phyloP scores from a whole-genome alignment of 2,329 filamentous ascomycete genomes.

The Cordyceps fumosorosea region DNA sequence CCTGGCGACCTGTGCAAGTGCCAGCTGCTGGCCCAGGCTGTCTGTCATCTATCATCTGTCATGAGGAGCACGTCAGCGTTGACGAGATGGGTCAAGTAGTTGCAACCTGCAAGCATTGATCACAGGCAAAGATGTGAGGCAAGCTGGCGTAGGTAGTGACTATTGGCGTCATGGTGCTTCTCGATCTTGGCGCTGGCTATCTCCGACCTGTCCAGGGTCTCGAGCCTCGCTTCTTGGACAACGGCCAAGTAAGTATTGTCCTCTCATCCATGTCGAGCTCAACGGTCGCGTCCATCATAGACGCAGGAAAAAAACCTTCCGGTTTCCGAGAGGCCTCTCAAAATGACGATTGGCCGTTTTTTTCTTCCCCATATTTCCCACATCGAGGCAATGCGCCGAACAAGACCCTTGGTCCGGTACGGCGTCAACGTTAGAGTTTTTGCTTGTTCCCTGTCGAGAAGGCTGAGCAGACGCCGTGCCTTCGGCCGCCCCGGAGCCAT shows the following conservation, averaged over 20 bases:
- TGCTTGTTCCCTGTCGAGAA: neutral
- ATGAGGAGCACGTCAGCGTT: neutral
- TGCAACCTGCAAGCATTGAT: too few relatives aligned
- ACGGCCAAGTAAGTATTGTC: neutral
- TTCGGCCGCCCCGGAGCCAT: slow-evolving; percentile 6
- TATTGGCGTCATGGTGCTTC: neutral
- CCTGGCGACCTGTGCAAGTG: neutral
- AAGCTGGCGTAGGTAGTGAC: neutral
- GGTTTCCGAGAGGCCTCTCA: neutral
- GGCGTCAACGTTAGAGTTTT: neutral
- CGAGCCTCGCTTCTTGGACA: neutral
- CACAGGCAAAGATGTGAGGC: neutral
- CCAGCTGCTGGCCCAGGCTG: neutral
- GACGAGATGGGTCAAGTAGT: neutral
- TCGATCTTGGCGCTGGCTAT: neutral
- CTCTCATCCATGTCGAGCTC: neutral
- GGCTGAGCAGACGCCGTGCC: slow-evolving; percentile 10
- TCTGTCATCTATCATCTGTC: neutral
- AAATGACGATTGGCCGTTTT: neutral
- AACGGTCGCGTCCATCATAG: neutral
- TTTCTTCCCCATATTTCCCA: neutral
- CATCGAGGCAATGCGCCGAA: neutral
- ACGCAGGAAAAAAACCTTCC: neutral
- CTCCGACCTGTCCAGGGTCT: neutral
- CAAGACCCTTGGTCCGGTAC: neutral